Evolutionary conservation across 495 filamentous ascomycete genomes (phyloP), one percentile per base, ranked within the genome.

Genomic region (Aspergillus cavernicola): DNA sequence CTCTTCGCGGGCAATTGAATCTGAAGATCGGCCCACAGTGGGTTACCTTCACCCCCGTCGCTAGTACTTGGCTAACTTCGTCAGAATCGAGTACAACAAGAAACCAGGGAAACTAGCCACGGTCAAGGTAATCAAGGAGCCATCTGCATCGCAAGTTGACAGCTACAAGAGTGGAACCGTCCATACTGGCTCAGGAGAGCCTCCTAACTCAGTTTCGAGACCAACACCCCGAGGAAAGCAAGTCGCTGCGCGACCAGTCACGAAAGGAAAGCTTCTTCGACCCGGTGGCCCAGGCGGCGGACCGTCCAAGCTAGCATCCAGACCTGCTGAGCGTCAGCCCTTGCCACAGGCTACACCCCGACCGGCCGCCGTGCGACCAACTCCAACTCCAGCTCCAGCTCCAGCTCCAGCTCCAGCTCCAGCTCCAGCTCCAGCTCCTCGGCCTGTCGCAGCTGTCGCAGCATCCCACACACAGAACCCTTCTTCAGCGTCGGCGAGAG

Each of bases 111-210:
- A 99, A 75, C 79, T 88, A 61, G 84, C 89, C 37, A 60, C 80
- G 2, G 85, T 99, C 57, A 97, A 97, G 76, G 87, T 85, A 2
- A 62, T 96, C 53, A 96, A 95, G 69, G 95, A 99, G 63, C 82
- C 88, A 5, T 78, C 77, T 11, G 75, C 83, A n/a, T 69, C 75
- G 22, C 67, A 81, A 43, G 81, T 85, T 35, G 95, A 97, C 64
- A 77, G 83, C 59, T 99, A 99, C 76, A 99, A 99, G 79, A 95
- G 89, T 58, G 85, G 88, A 50, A 85, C 85, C 9, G 85, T 99
- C 51, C 95, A 96, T 63, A 95, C 91, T 1, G 82, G 82, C 22
- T 83, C 76, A 42, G 95, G 95, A 44, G 89, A 97, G 66, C 84
- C 89, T 26, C 76, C 91, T 6, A 90, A 80, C 63, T 95, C 90